These are phyloP conservation scores for Albizia julibrissin DNA, from an alignment of 306 rosid species.

Conservation along the genomic window DNA sequence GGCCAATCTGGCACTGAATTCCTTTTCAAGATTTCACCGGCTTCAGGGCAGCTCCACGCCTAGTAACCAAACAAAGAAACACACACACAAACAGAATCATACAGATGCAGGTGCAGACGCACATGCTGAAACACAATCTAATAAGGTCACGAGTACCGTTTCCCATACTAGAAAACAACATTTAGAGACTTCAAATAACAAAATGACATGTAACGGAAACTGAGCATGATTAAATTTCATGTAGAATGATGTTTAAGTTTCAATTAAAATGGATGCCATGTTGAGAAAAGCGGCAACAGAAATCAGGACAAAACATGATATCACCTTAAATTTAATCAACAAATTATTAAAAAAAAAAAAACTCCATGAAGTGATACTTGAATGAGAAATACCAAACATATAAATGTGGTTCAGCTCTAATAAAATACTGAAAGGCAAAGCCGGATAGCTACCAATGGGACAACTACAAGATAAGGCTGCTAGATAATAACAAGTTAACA, in stretches of 20 bases:
- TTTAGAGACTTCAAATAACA: not conserved
- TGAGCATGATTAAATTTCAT: not conserved
- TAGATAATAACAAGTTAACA: not conserved
- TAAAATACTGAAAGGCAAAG: not conserved
- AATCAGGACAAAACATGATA: not conserved
- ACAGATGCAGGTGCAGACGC: not conserved
- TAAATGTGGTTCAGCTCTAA: not conserved
- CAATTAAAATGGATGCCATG: not conserved
- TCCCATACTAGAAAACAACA: not conserved
- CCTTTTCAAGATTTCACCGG: conserved; percentile 70
- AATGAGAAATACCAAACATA: not conserved
- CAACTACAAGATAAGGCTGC: not conserved
- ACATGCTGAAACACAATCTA: not conserved
- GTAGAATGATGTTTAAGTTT: not conserved
- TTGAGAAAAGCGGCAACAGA: not conserved
- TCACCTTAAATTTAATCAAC: not conserved
- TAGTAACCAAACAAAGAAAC: conserved; percentile 33
- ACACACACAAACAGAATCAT: conserved; percentile 18
- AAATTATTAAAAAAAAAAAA: not conserved
- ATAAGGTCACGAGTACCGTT: not conserved
- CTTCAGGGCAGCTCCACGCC: conserved; percentile 81
- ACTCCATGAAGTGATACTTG: not conserved
- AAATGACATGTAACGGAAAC: not conserved
- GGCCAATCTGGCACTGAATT: conserved; percentile 97
- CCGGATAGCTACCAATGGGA: not conserved